Conservation (phyloP, 768 basidiomycete genomes). For the Mrakia gelida region DNA sequence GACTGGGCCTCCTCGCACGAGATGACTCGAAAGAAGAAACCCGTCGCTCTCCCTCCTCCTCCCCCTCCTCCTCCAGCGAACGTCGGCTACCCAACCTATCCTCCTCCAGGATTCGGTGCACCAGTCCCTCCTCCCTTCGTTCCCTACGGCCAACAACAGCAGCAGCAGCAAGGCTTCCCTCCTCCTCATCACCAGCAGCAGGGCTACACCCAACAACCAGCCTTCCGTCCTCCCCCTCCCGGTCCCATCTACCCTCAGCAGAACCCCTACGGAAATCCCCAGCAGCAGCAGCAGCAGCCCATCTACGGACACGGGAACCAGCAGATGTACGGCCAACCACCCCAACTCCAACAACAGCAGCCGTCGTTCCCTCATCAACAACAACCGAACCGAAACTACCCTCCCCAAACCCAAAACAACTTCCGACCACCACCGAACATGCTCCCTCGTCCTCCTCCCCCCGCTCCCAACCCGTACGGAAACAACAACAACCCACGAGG, state of each 20-base stretch:
- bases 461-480: background rate
- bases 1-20: conserved; percentile 25
- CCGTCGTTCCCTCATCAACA: background rate
- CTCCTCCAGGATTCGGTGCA: background rate
- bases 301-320: background rate
- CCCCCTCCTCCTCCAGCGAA: background rate
- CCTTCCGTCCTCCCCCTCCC: background rate
- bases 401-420: background rate
- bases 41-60: background rate
- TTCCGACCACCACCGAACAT: background rate
- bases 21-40: conserved; percentile 27
- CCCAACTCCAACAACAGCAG: background rate
- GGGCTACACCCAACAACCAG: background rate
- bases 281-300: background rate
- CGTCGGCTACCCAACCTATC: background rate
- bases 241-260: background rate
- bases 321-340: background rate
- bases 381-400: background rate
- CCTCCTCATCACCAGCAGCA: background rate
- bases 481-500: background rate
- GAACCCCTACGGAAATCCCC: background rate
- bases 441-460: background rate
- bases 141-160: background rate
- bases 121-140: background rate
- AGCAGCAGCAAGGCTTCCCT: background rate